Conservation (phyloP, 2,329 filamentous ascomycete genomes). For the Colletotrichum sansevieriae region DNA sequence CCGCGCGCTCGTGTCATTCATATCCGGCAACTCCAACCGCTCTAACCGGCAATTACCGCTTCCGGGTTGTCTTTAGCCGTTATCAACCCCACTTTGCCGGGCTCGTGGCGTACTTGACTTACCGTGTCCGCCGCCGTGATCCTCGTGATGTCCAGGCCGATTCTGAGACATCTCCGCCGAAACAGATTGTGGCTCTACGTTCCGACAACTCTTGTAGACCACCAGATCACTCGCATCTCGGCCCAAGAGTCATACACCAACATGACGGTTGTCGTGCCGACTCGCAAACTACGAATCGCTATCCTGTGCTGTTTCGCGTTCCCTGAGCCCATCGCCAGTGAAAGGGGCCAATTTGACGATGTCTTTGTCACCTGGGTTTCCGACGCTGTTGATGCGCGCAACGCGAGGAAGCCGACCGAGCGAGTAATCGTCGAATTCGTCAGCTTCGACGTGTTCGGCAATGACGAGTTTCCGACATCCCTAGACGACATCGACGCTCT, state of each 20-base stretch:
- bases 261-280: neutral
- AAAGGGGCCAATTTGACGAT: conserved; percentile 7
- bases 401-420: neutral
- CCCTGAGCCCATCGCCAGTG: neutral
- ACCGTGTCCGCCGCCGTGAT: too few relatives aligned
- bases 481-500: conserved; percentile 51
- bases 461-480: conserved; percentile 50
- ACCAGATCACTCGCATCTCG: too few relatives aligned
- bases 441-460: conserved; percentile 51
- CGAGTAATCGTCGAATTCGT: conserved; percentile 44
- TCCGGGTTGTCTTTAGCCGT: too few relatives aligned
- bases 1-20: neutral
- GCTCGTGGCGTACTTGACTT: too few relatives aligned
- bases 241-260: too few relatives aligned
- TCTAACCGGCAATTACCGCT: too few relatives aligned
- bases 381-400: neutral
- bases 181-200: too few relatives aligned
- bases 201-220: too few relatives aligned
- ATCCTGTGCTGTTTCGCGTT: neutral
- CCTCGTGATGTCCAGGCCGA: too few relatives aligned
- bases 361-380: conserved; percentile 6
- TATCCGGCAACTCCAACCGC: neutral
- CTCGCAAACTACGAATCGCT: conserved; percentile 1
- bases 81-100: too few relatives aligned
- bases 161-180: too few relatives aligned